Conservation (phyloP, 768 basidiomycete species). For the Tylopilus sp. region DNA sequence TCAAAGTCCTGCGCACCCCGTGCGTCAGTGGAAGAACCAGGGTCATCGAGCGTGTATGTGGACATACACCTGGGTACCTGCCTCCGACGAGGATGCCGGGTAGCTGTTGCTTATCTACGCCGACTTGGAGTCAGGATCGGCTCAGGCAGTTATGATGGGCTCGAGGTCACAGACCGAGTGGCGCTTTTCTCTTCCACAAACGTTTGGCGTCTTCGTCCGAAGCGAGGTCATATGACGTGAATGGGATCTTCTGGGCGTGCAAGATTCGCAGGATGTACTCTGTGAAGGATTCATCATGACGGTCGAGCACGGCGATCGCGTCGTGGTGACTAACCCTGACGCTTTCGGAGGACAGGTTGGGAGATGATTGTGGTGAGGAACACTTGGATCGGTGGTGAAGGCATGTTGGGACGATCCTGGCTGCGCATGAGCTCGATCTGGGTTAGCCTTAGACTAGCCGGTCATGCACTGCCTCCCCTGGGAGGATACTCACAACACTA, state of each 20-base stretch:
- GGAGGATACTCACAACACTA: neutral
- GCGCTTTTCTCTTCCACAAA: constrained; percentile 81
- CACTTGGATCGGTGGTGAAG: constrained; percentile 75
- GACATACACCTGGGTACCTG: constrained; percentile 70
- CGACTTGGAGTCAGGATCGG: constrained; percentile 3
- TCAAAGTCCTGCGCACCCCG: constrained; percentile 51
- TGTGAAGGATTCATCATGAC: constrained; percentile 25
- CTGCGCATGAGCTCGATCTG: neutral
- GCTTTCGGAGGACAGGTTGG: constrained; percentile 69
- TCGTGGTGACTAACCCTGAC: constrained; percentile 55
- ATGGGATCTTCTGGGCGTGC: constrained; percentile 83
- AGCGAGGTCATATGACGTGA: constrained; percentile 79
- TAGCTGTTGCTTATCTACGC: constrained; percentile 73
- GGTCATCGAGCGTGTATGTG: neutral
- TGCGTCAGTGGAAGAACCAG: neutral
- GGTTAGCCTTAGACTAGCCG: too few relatives aligned
- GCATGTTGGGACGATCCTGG: constrained; percentile 41
- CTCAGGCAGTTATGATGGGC: neutral
- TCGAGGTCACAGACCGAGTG: constrained; percentile 43
- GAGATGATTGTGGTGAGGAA: constrained; percentile 90
- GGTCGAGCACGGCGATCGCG: neutral
- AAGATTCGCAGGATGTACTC: constrained; percentile 80
- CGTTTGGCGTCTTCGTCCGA: constrained; percentile 78
- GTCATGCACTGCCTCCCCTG: too few relatives aligned
- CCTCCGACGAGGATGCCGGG: constrained; percentile 82